Base-by-base conservation (phyloP, 2,329 filamentous ascomycete genomes). In the Colletotrichum theobromicola region DNA sequence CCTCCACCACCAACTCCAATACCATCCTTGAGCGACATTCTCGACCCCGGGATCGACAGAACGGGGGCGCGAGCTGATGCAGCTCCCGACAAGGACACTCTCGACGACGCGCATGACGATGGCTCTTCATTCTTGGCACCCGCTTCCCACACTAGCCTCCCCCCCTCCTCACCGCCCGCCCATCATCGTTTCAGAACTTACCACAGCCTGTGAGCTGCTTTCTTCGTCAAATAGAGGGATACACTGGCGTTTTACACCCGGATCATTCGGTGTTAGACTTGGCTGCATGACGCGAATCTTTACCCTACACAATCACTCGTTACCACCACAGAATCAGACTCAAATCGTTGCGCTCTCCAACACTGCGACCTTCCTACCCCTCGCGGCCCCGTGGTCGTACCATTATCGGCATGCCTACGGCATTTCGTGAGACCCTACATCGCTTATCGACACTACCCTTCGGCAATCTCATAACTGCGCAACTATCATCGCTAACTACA, bases 401-500 rank as follows among this genome's bases (percentile, higher is more conserved):
- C 18, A n/a, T 35, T 21, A 64, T 34, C 13, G 37, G n/a, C 9
- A 30, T 21, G 18, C n/a, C 24, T 21, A 26, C n/a, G 62, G 57
- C 26, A 35, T 24, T 46, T 24, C 24, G 34, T 34, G 5, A 21
- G 18, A 24, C 34, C 28, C 58, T 24, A 9, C 34, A 58, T 72
- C 72, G 68, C 68, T 72, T 75, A 75, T 75, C 72, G 42, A 72
- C 55, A 67, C 32, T 35, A 37, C 72, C 18, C 34, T 35, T 75
- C 72, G 72, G 55, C 68, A 75, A 72, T 75, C 72, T 75, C 62
- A 35, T 58, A 58, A 37, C 16, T 32, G 34, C 15, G 28, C 50
- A 24, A 62, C 13, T 24, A 62, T 37, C 37, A 57, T 53, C 61
- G n/a, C 58, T 55, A 46, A 18, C 53, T 62, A 24, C 50, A 26